Evolutionary conservation across 805 yeast genomes (phyloP).

Genomic region (Candida montana): DNA sequence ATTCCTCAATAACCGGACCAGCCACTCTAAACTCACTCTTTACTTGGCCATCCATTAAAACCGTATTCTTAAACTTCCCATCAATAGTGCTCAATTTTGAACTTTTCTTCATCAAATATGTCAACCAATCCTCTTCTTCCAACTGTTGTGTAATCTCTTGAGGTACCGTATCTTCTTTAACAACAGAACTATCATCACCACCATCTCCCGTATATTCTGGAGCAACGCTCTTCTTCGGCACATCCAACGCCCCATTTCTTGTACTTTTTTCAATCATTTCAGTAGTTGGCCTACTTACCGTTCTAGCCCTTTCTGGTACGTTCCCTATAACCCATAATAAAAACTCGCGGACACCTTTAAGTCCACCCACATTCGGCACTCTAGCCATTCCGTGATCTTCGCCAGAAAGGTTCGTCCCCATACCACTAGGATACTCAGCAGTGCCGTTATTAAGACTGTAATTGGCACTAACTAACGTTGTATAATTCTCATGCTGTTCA

Average conservation of each 20-base stretch:
- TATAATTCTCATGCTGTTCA: conserved; percentile 35
- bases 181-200: background rate
- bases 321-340: conserved; percentile 52
- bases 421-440: background rate
- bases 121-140: conserved; percentile 34
- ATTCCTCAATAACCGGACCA: conserved; percentile 15
- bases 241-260: conserved; percentile 6
- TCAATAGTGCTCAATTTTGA: conserved; percentile 15
- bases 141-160: background rate
- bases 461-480: conserved; percentile 23
- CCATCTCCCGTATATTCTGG: conserved; percentile 25
- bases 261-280: conserved; percentile 20
- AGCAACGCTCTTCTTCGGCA: conserved; percentile 18
- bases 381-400: background rate
- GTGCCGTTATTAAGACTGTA: background rate
- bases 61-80: conserved; percentile 19
- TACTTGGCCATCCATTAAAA: conserved; percentile 9
- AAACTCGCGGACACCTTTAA: conserved; percentile 44
- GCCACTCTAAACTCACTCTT: conserved; percentile 14
- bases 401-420: background rate
- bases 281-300: conserved; percentile 29
- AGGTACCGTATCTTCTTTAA: background rate
- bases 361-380: conserved; percentile 8
- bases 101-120: conserved; percentile 27
- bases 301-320: conserved; percentile 38